Conservation (phyloP, 306 rosid genomes). For the Corylus heterophylla region DNA sequence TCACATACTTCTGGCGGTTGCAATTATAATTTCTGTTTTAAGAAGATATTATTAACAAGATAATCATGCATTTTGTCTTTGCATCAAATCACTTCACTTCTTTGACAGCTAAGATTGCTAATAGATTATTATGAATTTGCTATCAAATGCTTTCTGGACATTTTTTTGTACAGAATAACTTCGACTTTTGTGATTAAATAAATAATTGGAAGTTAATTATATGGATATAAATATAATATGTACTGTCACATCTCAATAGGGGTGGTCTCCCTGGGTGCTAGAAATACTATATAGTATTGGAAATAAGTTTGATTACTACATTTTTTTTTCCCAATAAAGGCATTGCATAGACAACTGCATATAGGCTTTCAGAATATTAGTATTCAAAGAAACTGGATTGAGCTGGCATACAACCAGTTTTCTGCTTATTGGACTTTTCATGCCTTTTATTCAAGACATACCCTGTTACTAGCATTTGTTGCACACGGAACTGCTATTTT, state of each 20-base stretch:
- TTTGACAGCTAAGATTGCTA: neutral
- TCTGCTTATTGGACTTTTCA: neutral
- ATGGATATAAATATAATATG: neutral
- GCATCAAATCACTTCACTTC: neutral
- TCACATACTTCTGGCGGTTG: neutral
- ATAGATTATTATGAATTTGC: neutral
- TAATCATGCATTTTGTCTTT: neutral
- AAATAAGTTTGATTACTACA: neutral
- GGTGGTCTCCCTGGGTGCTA: neutral
- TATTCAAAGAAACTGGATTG: neutral
- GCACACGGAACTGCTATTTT: no score
- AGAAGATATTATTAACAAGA: neutral
- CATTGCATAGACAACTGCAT: neutral
- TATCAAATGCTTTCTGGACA: neutral
- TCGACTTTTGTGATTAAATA: neutral
- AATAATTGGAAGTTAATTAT: neutral
- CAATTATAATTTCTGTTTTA: neutral
- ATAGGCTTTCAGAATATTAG: neutral
- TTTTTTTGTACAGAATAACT: neutral
- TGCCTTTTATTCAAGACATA: no score
- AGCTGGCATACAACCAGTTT: neutral
- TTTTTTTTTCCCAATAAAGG: neutral
- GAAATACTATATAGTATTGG: neutral
- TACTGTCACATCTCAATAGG: neutral
- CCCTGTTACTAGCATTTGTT: no score